Base-by-base conservation (phyloP, 768 basidiomycete species). In the Pseudohyphozyma bogoriensis region DNA sequence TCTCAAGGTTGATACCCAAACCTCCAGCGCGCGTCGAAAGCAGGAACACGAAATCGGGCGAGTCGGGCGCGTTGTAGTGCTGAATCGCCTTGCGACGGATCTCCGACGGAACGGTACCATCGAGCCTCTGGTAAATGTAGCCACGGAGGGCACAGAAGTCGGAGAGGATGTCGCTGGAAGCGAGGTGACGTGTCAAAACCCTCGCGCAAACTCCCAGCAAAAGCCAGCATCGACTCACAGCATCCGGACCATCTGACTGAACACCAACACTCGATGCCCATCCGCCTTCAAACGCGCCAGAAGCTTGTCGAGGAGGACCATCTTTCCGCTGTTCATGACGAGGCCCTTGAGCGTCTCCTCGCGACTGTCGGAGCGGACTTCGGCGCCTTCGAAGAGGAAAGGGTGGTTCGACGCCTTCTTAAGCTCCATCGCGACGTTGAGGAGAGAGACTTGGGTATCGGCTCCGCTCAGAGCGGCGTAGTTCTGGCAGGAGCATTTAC, bases 371-470 rank as follows among this genome's bases (percentile, higher is more conserved):
- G 79, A 77, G 54, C 73, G 74, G 4, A 78, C 75, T 75, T 97
- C 95, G 26, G 90, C 95, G 31, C 95, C 95, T 55, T 99, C 95
- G 70, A 97, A 97, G 3, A 99, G 81, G 73, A 86, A 99, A 1
- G 95, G 95, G 70, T 99, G 95, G 71, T 97, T 97, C 31, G 89
- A 70, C n/a, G 68, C 68, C 74, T 99, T 97, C 79, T 97, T 97
- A 52, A 97, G 79, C 73, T 97, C 95, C 92, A 99, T 95, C 1
- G 93, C 93, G 56, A 99, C 93, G 72, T 99, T 99, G 72, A 99
- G 82, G 72, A 99, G 76, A 87, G 96, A 74, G 91, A 93, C 73
- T 89, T 91, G 75, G 83, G 83, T 72, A 68, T 69, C 73, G 86
- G 85, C 51, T 85, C 89, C 69, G 66, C 88, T 81, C 47, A 99